Percentiles rank a stretch among this genome's conserved stretches.
Conservation (phyloP, 257 asterid species). For the Solanum neorickii region DNA sequence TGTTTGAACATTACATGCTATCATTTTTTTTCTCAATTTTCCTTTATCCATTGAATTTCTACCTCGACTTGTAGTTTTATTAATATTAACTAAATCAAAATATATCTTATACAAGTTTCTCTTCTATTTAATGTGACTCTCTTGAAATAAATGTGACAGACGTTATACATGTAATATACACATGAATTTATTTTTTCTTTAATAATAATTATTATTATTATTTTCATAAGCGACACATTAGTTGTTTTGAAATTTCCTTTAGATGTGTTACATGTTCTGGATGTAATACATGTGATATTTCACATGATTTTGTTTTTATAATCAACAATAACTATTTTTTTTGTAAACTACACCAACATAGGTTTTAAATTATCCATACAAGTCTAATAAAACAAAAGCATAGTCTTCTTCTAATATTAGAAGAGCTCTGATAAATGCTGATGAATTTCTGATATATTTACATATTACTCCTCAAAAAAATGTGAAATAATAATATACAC, state of each 20-base stretch:
- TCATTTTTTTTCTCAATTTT: too few relatives aligned
- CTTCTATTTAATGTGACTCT: not conserved
- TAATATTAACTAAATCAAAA: too few relatives aligned
- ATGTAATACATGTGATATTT: not conserved
- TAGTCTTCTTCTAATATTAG: not conserved
- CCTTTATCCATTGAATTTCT: too few relatives aligned
- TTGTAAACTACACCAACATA: not conserved
- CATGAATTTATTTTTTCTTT: not conserved
- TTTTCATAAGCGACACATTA: not conserved
- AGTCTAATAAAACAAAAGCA: not conserved
- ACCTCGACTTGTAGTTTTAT: too few relatives aligned
- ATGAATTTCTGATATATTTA: not conserved
- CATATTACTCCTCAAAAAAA: not conserved
- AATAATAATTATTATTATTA: too few relatives aligned
- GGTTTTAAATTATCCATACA: not conserved
- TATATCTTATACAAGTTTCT: too few relatives aligned
- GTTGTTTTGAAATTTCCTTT: not conserved
- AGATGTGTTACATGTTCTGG: not conserved
- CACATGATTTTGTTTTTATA: not conserved
- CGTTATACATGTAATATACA: too few relatives aligned
- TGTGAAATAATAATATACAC: too few relatives aligned
- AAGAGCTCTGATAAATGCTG: not conserved
- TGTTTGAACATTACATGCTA: too few relatives aligned
- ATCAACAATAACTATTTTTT: too few relatives aligned
- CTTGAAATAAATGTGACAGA: not conserved